Evolutionary conservation across 2,329 filamentous ascomycete species (phyloP).

Genomic region (Mycosphaerella sp.): DNA sequence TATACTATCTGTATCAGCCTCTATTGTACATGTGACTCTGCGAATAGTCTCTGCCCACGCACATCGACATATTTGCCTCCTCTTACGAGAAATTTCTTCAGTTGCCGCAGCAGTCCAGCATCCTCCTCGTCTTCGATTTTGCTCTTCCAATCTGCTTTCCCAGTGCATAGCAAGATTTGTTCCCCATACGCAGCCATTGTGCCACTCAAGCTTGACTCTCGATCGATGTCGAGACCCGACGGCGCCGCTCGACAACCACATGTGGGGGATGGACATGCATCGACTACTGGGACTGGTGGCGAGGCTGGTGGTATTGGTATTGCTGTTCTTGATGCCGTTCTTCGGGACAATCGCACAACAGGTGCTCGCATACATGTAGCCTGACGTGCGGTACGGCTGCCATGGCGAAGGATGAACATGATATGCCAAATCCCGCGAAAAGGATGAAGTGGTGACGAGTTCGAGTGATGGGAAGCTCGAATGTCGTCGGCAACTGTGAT

Average conservation of each 20-base stretch:
- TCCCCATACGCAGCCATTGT: slow-evolving; percentile 73
- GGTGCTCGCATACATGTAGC: neutral
- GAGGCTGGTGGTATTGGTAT: slow-evolving; percentile 27
- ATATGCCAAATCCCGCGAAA: neutral
- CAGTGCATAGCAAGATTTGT: slow-evolving; percentile 79
- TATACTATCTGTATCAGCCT: slow-evolving; percentile 36
- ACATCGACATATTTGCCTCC: slow-evolving; percentile 43
- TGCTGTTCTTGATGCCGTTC: slow-evolving; percentile 28
- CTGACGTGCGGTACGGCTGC: slow-evolving; percentile 15
- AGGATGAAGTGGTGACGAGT: neutral
- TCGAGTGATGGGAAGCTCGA: too few species aligned
- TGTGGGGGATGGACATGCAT: slow-evolving; percentile 65
- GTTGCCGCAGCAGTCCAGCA: slow-evolving; percentile 55
- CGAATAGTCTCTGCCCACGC: slow-evolving; percentile 23
- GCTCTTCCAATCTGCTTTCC: slow-evolving; percentile 71
- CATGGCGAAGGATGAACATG: slow-evolving; percentile 28
- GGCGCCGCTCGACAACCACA: slow-evolving; percentile 68
- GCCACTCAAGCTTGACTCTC: slow-evolving; percentile 61
- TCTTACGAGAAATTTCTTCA: slow-evolving; percentile 52
- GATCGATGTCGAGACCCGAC: slow-evolving; percentile 65
- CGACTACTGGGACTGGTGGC: slow-evolving; percentile 42
- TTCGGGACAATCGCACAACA: neutral
- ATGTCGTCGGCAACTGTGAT: too few species aligned
- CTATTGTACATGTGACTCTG: neutral
- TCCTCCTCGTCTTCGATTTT: slow-evolving; percentile 74